These are phyloP conservation scores for Tuber melanosporum DNA, from an alignment of 495 filamentous ascomycete genomes.

Conservation along the genomic window DNA sequence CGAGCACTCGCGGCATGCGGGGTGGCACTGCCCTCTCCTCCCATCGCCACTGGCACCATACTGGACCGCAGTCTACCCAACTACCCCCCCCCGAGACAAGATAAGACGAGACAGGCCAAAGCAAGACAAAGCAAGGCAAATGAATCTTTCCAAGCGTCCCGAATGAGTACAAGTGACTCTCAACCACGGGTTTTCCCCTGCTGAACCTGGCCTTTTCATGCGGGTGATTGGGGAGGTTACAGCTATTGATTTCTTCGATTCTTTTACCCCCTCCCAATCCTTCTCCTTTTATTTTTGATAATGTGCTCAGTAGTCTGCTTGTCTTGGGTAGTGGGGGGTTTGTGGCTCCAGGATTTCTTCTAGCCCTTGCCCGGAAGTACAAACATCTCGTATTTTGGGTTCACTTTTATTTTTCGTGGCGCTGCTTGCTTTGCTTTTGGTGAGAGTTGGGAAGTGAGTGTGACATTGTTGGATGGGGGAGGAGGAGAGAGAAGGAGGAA, in stretches of 20 bases:
- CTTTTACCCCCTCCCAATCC: neutral
- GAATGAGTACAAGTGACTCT: neutral
- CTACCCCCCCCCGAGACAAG: neutral
- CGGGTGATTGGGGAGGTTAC: neutral
- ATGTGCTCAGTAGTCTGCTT: neutral
- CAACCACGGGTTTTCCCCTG: neutral
- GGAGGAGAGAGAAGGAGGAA: neutral
- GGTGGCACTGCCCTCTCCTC: neutral
- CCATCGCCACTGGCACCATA: neutral
- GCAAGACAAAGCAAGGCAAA: neutral
- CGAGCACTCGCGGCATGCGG: neutral
- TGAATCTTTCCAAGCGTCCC: neutral
- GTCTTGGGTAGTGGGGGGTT: neutral
- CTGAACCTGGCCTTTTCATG: neutral
- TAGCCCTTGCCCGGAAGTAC: neutral
- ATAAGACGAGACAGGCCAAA: neutral
- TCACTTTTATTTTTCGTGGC: neutral
- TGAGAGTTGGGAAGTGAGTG: neutral
- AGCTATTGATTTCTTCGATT: neutral
- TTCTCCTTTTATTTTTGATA: neutral
- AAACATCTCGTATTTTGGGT: neutral
- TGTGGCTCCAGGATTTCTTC: neutral
- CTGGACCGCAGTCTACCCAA: neutral
- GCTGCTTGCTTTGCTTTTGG: neutral
- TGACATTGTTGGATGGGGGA: neutral